Evolutionary conservation across 371 early-diverging fungal species (phyloP).

Genomic region (Mucor lusitanicus): DNA sequence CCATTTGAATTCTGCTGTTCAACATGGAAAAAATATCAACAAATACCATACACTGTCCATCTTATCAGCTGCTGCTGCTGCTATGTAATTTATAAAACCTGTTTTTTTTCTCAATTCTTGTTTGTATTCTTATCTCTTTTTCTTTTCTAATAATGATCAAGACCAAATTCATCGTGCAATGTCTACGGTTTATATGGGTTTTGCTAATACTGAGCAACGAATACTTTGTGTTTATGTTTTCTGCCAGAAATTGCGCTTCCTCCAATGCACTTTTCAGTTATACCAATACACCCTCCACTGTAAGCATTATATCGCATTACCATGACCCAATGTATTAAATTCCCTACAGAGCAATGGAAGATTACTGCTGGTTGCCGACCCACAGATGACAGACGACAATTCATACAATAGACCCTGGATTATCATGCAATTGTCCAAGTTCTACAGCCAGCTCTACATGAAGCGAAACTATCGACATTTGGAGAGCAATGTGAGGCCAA

Average conservation of each 20-base stretch:
- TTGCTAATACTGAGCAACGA: slow-evolving; percentile 12
- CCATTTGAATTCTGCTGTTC: not conserved
- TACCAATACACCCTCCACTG: not conserved
- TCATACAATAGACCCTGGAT: slow-evolving; percentile 71
- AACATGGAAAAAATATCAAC: not conserved
- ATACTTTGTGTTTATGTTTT: slow-evolving; percentile 4
- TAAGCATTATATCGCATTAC: not conserved
- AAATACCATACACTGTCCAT: not conserved
- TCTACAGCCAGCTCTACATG: slow-evolving; percentile 86
- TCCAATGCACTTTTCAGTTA: not conserved
- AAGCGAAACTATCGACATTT: slow-evolving; percentile 71
- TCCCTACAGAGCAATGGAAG: not conserved
- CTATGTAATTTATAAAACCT: not conserved
- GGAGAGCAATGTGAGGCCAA: slow-evolving; percentile 50
- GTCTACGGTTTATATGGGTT: slow-evolving; percentile 14
- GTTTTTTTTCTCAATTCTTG: not conserved
- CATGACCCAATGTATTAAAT: not conserved
- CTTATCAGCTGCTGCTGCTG: not conserved
- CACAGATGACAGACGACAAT: slow-evolving; percentile 89
- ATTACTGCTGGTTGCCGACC: slow-evolving; percentile 76
- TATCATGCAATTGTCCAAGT: slow-evolving; percentile 61
- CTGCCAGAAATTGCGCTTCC: slow-evolving; percentile 6
- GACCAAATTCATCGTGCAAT: slow-evolving; percentile 4
- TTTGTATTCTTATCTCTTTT: not conserved
- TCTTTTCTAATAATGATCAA: slow-evolving; percentile 1